These are phyloP conservation scores for Crucibulum parvulum DNA, from an alignment of 1,284 basidiomycete species.

Conservation along the genomic window DNA sequence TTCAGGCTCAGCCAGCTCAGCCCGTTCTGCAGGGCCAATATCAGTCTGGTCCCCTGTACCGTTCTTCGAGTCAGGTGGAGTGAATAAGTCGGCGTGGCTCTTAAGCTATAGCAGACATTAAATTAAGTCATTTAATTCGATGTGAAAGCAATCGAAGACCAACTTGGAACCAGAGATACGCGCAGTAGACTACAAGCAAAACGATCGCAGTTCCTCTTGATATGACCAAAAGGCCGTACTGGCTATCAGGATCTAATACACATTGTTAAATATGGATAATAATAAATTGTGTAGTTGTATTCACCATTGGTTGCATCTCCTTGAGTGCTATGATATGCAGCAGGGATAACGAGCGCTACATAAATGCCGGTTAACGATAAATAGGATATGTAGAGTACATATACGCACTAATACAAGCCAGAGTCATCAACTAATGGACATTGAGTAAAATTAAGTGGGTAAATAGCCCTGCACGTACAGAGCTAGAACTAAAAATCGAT, in stretches of 20 bases:
- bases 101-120: conserved; percentile 29
- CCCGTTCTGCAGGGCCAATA: conserved; percentile 13
- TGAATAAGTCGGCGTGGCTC: conserved; percentile 44
- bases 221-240: conserved; percentile 73
- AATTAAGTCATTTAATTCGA: conserved; percentile 30
- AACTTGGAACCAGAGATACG: conserved; percentile 83
- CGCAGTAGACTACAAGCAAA: conserved; percentile 82
- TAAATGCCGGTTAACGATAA: conserved; percentile 11
- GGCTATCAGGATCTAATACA: conserved; percentile 27
- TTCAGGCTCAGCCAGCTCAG: conserved; percentile 45
- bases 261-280: conserved; percentile 1
- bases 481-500: conserved; percentile 55
- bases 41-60: too few relatives aligned
- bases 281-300: background rate
- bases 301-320: conserved; percentile 9
- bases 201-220: conserved; percentile 88
- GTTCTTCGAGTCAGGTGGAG: too few relatives aligned
- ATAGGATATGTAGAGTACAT: background rate
- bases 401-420: conserved; percentile 83
- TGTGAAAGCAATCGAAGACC: conserved; percentile 24
- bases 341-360: conserved; percentile 87
- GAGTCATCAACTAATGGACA: conserved; percentile 76
- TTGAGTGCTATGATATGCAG: conserved; percentile 76
- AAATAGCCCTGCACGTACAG: conserved; percentile 48
- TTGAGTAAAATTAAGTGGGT: conserved; percentile 11